Evolutionary conservation across 2,329 filamentous ascomycete species (phyloP).

Genomic region (Sporothrix euskadiensis): DNA sequence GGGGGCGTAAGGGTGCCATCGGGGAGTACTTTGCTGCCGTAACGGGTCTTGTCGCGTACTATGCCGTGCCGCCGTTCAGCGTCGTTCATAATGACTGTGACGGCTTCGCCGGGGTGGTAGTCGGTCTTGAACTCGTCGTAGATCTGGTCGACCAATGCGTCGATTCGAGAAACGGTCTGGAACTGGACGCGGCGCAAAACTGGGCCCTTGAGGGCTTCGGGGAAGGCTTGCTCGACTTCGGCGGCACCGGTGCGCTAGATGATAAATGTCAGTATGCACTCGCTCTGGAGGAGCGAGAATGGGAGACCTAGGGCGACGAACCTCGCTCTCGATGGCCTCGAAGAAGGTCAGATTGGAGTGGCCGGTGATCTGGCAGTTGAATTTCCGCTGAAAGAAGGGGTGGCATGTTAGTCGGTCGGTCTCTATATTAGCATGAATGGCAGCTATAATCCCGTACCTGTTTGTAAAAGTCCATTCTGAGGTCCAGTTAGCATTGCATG

Average conservation of each 20-base stretch:
- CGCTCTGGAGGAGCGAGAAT: not conserved
- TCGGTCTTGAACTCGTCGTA: conserved; percentile 82
- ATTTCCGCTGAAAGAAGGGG: conserved; percentile 64
- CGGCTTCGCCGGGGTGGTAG: conserved; percentile 85
- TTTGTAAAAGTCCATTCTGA: conserved; percentile 88
- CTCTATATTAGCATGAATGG: not conserved
- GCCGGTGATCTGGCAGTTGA: conserved; percentile 94
- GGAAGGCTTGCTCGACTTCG: conserved; percentile 89
- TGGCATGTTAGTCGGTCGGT: conserved; percentile 28
- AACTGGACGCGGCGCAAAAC: conserved; percentile 91
- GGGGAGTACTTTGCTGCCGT: conserved; percentile 60
- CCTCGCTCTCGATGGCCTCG: conserved; percentile 87
- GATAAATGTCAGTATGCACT: not conserved
- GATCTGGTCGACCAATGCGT: conserved; percentile 70
- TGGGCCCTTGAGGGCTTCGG: conserved; percentile 85
- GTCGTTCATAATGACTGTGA: conserved; percentile 69
- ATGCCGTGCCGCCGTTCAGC: conserved; percentile 71
- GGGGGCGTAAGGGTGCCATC: conserved; percentile 71
- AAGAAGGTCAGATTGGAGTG: conserved; percentile 91
- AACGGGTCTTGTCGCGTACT: conserved; percentile 82
- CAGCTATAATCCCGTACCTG: conserved; percentile 58
- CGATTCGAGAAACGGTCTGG: conserved; percentile 83
- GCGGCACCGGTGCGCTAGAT: conserved; percentile 71
- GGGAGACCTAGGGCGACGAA: conserved; percentile 49
- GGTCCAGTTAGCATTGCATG: conserved; percentile 39